These are phyloP conservation scores for Phytophthora uliginosa DNA, from an alignment of 352 stramenopile genomes.

Conservation along the genomic window DNA sequence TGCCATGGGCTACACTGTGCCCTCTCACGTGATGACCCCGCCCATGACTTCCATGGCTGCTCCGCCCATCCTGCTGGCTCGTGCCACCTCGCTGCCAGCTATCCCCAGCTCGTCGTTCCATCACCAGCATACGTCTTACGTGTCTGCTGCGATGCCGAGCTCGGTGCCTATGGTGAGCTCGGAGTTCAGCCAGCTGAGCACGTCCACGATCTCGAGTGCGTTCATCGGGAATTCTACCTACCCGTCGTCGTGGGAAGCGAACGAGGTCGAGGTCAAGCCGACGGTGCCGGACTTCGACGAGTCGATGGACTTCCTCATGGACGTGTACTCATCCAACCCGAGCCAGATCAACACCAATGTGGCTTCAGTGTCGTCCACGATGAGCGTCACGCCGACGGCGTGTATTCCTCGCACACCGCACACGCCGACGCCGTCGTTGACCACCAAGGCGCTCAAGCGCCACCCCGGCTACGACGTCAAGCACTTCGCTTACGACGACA, in stretches of 20 bases:
- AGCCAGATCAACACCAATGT: slow-evolving; percentile 41
- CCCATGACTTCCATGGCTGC: slow-evolving; percentile 19
- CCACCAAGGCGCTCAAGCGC: slow-evolving; percentile 21
- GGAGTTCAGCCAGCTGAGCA: slow-evolving; percentile 53
- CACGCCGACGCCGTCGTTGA: slow-evolving; percentile 26
- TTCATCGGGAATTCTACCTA: slow-evolving; percentile 49
- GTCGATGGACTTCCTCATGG: slow-evolving; percentile 89
- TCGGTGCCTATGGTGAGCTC: slow-evolving; percentile 30
- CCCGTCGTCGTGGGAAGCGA: slow-evolving; percentile 40
- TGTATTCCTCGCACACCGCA: slow-evolving; percentile 34
- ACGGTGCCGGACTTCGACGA: slow-evolving; percentile 72
- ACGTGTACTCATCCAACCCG: slow-evolving; percentile 69
- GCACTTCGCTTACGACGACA: slow-evolving; percentile 21
- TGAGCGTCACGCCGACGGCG: slow-evolving; percentile 39
- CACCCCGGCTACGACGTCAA: slow-evolving; percentile 28
- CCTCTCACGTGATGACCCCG: slow-evolving; percentile 4
- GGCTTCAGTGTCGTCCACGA: slow-evolving; percentile 2
- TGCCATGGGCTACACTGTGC: slow-evolving; percentile 24
- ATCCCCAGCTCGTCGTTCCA: slow-evolving; percentile 23
- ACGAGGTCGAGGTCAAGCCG: slow-evolving; percentile 33
- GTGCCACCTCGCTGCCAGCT: slow-evolving; percentile 29
- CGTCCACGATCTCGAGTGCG: slow-evolving; percentile 51
- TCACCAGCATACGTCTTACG: slow-evolving; percentile 22
- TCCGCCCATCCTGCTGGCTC: slow-evolving; percentile 16
- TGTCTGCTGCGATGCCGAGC: slow-evolving; percentile 12